Percentiles rank a stretch among this genome's conserved stretches.
phyloP scores from a whole-genome alignment of 225 moss, liverwort and hornwort genomes.

The Anthoceros angustus region DNA sequence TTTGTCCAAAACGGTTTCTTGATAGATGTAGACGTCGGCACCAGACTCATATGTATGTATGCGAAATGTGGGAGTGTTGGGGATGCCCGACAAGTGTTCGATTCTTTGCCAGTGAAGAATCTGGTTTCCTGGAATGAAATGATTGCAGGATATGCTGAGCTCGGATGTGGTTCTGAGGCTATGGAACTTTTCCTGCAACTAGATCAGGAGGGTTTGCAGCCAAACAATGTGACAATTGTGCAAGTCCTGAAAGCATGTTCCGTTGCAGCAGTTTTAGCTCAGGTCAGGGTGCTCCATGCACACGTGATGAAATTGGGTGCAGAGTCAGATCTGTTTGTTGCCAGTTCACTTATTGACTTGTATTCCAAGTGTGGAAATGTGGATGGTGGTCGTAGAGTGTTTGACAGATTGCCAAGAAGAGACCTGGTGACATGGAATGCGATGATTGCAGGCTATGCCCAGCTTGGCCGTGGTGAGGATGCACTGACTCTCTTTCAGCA shows the following conservation, averaged over 20 bases:
- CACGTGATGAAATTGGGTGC: constrained; percentile 18
- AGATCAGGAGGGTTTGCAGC: neutral
- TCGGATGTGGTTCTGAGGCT: neutral
- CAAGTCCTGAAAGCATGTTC: constrained; percentile 33
- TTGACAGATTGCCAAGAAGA: constrained; percentile 15
- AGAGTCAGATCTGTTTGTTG: constrained; percentile 15
- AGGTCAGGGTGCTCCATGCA: constrained; percentile 24
- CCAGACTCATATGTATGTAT: neutral
- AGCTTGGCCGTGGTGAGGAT: constrained; percentile 19
- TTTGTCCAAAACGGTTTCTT: neutral
- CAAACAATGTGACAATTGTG: constrained; percentile 6
- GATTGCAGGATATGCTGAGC: neutral
- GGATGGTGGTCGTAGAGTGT: constrained; percentile 21
- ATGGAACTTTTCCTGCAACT: neutral
- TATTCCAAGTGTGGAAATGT: constrained; percentile 27
- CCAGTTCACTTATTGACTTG: constrained; percentile 27
- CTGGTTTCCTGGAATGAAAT: neutral
- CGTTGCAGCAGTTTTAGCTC: constrained; percentile 21
- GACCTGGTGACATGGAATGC: constrained; percentile 23
- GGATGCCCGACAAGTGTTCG: neutral
- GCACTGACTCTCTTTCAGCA: constrained; percentile 18
- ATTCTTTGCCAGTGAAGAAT: neutral
- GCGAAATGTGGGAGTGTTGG: neutral
- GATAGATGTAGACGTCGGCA: neutral
- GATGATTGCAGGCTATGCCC: constrained; percentile 26